These are phyloP conservation scores for Calonectria montana DNA, from an alignment of 2,329 filamentous ascomycete species.

Conservation along the genomic window DNA sequence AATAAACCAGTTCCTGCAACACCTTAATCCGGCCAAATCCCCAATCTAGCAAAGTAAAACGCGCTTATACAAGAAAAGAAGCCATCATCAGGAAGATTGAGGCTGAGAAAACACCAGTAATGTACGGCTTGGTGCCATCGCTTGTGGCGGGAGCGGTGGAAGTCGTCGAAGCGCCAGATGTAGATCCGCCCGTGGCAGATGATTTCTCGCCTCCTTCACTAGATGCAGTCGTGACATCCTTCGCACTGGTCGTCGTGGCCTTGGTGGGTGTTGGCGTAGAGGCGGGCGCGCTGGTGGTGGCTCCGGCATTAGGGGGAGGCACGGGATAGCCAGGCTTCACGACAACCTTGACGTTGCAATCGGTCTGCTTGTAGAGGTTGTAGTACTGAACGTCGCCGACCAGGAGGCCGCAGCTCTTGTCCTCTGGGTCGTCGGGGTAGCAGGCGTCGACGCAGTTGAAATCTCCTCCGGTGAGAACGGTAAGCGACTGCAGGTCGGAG, in stretches of 20 bases:
- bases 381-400: background rate
- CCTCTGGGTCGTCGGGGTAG: background rate
- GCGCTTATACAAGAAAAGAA: background rate
- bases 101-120: background rate
- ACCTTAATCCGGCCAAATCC: background rate
- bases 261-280: background rate
- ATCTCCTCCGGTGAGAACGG: background rate
- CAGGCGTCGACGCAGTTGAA: conserved; percentile 2
- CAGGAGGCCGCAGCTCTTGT: background rate
- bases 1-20: background rate
- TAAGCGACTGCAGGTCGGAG: background rate
- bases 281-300: background rate
- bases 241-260: background rate
- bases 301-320: background rate
- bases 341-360: background rate
- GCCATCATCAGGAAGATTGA: background rate
- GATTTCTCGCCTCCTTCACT: background rate
- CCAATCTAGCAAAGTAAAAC: background rate
- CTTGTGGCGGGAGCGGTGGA: background rate
- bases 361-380: background rate
- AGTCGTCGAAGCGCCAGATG: background rate
- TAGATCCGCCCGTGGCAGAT: background rate
- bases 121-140: background rate
- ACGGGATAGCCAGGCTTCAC: background rate
- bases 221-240: background rate